These are phyloP conservation scores for Piedraia hortae DNA, from an alignment of 2,329 filamentous ascomycete genomes.

Conservation along the genomic window DNA sequence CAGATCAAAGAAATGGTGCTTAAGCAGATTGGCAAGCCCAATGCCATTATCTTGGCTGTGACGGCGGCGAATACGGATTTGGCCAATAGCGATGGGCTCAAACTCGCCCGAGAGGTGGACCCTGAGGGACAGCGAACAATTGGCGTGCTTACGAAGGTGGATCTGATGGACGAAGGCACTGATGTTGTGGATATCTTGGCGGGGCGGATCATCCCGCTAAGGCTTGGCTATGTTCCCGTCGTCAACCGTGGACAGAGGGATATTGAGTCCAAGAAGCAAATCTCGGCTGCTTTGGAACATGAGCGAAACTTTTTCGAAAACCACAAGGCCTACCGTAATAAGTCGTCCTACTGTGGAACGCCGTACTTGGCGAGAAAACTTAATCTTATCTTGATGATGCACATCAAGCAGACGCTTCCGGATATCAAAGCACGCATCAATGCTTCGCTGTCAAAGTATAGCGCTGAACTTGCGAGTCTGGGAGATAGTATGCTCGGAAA, in stretches of 20 bases:
- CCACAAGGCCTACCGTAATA: constrained; percentile 95
- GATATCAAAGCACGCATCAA: constrained; percentile 95
- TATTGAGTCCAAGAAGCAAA: constrained; percentile 94
- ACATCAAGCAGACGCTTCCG: constrained; percentile 96
- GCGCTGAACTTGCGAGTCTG: constrained; percentile 49
- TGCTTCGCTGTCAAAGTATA: constrained; percentile 82
- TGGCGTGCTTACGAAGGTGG: constrained; percentile 93
- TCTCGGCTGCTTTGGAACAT: constrained; percentile 66
- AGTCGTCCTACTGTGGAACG: constrained; percentile 94
- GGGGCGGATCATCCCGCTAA: constrained; percentile 82
- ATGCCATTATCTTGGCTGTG: constrained; percentile 90
- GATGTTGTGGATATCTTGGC: constrained; percentile 97
- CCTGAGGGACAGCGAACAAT: constrained; percentile 94
- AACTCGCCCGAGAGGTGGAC: constrained; percentile 87
- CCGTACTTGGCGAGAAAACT: constrained; percentile 90
- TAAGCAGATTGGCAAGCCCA: constrained; percentile 95
- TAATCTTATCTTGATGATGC: constrained; percentile 99
- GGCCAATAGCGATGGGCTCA: constrained; percentile 92
- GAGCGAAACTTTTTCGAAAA: constrained; percentile 97
- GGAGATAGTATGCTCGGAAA: constrained; percentile 91
- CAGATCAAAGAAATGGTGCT: constrained; percentile 96
- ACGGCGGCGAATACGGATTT: constrained; percentile 93
- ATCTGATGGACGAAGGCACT: constrained; percentile 95
- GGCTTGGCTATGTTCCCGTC: constrained; percentile 85
- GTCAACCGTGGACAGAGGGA: constrained; percentile 95